Evolutionary conservation across 2,329 filamentous ascomycete genomes (phyloP), one percentile per base, ranked within the genome.

Genomic region (Cytospora mali): DNA sequence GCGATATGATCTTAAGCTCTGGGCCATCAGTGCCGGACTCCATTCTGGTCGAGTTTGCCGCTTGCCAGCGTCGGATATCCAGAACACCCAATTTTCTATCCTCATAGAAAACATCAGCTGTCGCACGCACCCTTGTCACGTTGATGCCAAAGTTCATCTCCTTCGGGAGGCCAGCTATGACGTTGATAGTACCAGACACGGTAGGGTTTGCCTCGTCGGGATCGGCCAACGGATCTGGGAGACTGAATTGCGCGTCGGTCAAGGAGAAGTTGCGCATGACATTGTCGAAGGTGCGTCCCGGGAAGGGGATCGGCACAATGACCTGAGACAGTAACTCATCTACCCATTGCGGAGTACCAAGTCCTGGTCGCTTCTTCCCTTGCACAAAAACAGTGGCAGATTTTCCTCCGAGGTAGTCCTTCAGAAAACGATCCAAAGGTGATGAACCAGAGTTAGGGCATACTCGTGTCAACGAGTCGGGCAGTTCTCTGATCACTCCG

Each of bases 251-350:
- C 48, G 96, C 92, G 71, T 97, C 85, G 2, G 88, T 86, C 67
- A 98, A 79, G 25, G 92, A 90, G 72, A 98, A 97, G 69, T 95
- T 94, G 68, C 88, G 89, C 72, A 99, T 90, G 18, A 97, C 78
- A 67, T 90, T 88, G 67, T 93, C 92, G 69, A 97, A 88, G 0
- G 88, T 88, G 63, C 88, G 86, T 6, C 92, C 92, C 0, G 92
- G 91, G 66, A 98, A 90, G 6, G 92, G 90, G 7, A 98, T 80
- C 3, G 93, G 93, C 0, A 98, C 82, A 0, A 89, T 93, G 58
- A 98, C 85, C 68, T 90, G 92, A 52, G 88, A 87, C 42, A 98
- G 79, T 25, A 99, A 82, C 57, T 93, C 87, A 16, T 85, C 84
- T 54, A 97, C 84, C 95, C 95, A 99, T 52, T 81, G 80, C 0